Evolutionary conservation across 257 asterid genomes (phyloP), one percentile per base, ranked within the genome.

Genomic region (Cruciata laevipes): DNA sequence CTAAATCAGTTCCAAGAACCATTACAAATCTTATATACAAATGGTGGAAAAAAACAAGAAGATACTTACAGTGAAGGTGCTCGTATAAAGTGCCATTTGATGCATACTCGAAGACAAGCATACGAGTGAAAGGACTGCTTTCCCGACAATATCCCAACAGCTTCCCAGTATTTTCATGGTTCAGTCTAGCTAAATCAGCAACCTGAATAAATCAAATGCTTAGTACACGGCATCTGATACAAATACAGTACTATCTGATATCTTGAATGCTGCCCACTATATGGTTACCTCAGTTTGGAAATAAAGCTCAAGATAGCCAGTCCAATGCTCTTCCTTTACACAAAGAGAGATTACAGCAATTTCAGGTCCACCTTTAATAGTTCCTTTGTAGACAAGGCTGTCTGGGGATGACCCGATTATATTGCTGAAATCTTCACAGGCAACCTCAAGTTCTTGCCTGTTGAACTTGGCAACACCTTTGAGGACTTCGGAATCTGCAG

Each of bases 341-440:
- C 95, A 84, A 78, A 88, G 85, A 32, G 96, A 85, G 66, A 91
- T 82, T 52, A 89, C 99, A 6, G 96, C 99, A 14, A 94, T 81
- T 74, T 94, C 96, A 3, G 90, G 92, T 49, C 98, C 99, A 30
- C 92, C 85, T 75, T 83, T 87, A 72, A 90, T 71, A 35, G 81
- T 94, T 38, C 99, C 98, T 77, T 94, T 94, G 76, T 87, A 90
- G 14, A 90, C 92, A 20, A 82, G 63, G 71, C 96, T 88, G 55
- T 88, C 95, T 0, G 96, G 83, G 61, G 95, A 88, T 21, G 96
- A 83, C 24, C 96, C 98, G 11, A 94, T 94, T 61, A 94, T 94
- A 79, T 94, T 94, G 86, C 98, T 94, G 78, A 94, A 94, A 82
- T 90, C 99, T 86, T 94, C 99, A 72, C 99, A 94, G 42, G 99